Evolutionary conservation across 164 flowering plant genomes (phyloP).

Genomic region (Buxus sempervirens): DNA sequence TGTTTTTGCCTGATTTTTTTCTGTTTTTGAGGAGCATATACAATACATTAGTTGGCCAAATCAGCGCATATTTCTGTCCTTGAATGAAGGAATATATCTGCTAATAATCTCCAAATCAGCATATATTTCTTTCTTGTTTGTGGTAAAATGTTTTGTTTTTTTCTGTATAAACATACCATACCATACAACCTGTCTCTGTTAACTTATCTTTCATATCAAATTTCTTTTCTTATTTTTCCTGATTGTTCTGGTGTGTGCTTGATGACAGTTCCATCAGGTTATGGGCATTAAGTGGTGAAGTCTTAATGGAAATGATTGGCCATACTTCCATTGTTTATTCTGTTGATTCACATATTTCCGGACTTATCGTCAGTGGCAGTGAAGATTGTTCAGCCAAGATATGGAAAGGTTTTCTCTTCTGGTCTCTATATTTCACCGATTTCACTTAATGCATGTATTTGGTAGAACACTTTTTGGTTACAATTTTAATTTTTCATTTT

Average conservation of each 20-base stretch:
- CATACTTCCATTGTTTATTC: slow-evolving; percentile 95
- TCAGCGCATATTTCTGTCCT: too few relatives aligned
- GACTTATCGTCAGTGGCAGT: slow-evolving; percentile 86
- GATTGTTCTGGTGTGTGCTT: slow-evolving; percentile 8
- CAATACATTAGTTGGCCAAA: too few relatives aligned
- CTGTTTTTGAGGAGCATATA: too few relatives aligned
- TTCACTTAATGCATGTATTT: neutral
- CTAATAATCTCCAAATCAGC: too few relatives aligned
- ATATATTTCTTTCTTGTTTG: too few relatives aligned
- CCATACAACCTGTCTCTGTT: neutral
- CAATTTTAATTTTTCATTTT: neutral
- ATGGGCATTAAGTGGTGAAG: slow-evolving; percentile 87
- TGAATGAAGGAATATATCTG: too few relatives aligned
- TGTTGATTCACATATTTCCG: slow-evolving; percentile 82
- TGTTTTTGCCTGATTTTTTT: too few relatives aligned
- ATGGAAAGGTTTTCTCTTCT: slow-evolving; percentile 75
- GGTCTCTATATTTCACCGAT: neutral
- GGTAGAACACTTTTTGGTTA: neutral
- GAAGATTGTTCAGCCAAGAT: slow-evolving; percentile 92
- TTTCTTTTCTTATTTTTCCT: slow-evolving; percentile 4
- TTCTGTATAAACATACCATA: neutral
- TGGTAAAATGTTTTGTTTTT: neutral
- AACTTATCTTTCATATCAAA: neutral
- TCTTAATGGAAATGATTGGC: slow-evolving; percentile 94
- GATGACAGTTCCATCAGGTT: slow-evolving; percentile 69